Conservation (phyloP, 208 protist genomes). For the Leishmania major region DNA sequence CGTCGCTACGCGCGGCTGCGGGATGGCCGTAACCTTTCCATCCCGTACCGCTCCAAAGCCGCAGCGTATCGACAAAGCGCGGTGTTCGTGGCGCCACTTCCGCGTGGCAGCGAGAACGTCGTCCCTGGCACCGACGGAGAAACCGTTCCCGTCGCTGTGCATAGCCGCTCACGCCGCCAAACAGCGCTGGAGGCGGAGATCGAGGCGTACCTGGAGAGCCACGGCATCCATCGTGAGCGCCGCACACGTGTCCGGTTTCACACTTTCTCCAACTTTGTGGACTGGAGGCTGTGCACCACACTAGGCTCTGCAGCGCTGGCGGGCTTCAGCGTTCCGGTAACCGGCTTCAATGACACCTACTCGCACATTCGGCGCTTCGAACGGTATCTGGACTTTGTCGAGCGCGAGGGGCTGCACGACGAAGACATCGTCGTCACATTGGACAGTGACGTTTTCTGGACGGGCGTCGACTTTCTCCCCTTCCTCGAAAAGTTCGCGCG, state of each 20-base stretch:
- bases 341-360: constrained; percentile 32
- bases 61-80: constrained; percentile 9
- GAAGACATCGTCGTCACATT: constrained; percentile 39
- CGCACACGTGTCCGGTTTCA: constrained; percentile 21
- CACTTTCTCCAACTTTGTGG: constrained; percentile 25
- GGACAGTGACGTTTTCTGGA: constrained; percentile 42
- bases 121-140: neutral
- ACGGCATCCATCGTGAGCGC: constrained; percentile 12
- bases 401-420: constrained; percentile 30
- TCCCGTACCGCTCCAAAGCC: constrained; percentile 14
- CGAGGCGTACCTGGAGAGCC: constrained; percentile 9
- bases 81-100: constrained; percentile 4
- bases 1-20: constrained; percentile 1
- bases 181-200: constrained; percentile 15
- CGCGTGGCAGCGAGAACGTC: neutral
- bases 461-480: constrained; percentile 38
- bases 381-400: constrained; percentile 32
- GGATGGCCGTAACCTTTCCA: constrained; percentile 12
- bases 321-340: constrained; percentile 29
- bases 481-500: constrained; percentile 40
- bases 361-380: constrained; percentile 35
- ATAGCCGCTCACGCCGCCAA: constrained; percentile 16
- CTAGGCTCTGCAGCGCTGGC: constrained; percentile 34
- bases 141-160: neutral
- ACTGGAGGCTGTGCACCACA: constrained; percentile 31